A percentile compares a stretch with the other conserved stretches of the same genome.
Evolutionary conservation across 768 basidiomycete genomes (phyloP).

Genomic region (Lentinula boryana): DNA sequence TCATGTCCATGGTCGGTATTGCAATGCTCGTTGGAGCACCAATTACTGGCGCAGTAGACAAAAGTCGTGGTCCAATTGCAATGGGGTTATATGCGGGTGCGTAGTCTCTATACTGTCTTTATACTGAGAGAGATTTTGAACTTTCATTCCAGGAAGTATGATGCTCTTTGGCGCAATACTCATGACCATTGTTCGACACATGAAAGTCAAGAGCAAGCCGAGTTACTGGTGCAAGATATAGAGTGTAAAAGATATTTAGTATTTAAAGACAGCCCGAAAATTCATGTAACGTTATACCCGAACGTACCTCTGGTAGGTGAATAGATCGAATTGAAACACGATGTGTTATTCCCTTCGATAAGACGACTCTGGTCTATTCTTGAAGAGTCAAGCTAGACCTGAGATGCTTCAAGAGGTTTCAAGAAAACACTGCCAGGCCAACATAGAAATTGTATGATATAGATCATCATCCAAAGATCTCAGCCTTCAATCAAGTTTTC

Average conservation of each 20-base stretch:
- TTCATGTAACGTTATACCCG: background rate
- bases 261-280: background rate
- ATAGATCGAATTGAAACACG: background rate
- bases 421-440: no score
- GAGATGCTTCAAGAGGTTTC: no score
- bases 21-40: constrained; percentile 4
- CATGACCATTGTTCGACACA: constrained; percentile 1
- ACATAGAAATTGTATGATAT: no score
- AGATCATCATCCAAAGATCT: no score
- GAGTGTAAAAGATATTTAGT: background rate
- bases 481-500: no score
- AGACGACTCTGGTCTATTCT: no score
- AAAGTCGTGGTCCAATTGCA: constrained; percentile 2
- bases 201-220: background rate
- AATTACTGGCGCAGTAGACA: constrained; percentile 2
- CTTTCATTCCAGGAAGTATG: background rate
- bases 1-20: constrained; percentile 3
- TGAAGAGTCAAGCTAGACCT: no score
- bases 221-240: constrained; percentile 1
- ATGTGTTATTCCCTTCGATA: no score
- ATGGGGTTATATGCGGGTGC: constrained; percentile 2
- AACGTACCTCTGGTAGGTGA: background rate
- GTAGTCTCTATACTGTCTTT: background rate
- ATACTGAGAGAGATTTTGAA: background rate
- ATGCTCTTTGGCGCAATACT: constrained; percentile 1